These are phyloP conservation scores for Trifolium dubium DNA, from an alignment of 306 rosid genomes.

Conservation along the genomic window DNA sequence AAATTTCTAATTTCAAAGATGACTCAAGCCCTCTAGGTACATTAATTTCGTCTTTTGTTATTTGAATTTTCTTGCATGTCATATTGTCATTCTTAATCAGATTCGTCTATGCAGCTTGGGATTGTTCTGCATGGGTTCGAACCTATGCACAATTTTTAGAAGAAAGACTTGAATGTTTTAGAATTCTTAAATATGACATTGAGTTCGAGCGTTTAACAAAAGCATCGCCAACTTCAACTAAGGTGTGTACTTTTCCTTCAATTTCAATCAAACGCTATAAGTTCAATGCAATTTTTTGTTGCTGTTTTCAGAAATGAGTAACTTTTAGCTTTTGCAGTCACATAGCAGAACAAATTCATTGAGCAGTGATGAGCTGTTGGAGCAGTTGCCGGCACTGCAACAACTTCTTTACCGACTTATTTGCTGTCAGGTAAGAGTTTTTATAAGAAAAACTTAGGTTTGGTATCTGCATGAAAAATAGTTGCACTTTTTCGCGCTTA, in stretches of 20 bases:
- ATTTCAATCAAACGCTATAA: conserved; percentile 3
- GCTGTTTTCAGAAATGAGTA: conserved; percentile 30
- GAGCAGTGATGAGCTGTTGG: conserved; percentile 66
- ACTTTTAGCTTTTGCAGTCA: conserved; percentile 51
- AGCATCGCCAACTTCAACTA: conserved; percentile 50
- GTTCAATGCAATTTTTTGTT: background rate
- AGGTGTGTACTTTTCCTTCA: conserved; percentile 50
- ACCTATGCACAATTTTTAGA: conserved; percentile 82
- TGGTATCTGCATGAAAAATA: conserved; percentile 34
- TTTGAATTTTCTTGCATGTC: conserved; percentile 19
- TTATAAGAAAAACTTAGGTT: conserved; percentile 22
- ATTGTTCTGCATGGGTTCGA: conserved; percentile 93
- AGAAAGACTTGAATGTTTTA: conserved; percentile 82
- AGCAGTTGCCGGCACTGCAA: conserved; percentile 86
- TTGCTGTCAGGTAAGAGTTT: conserved; percentile 71
- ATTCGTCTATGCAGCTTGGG: conserved; percentile 81
- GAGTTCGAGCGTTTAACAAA: conserved; percentile 75
- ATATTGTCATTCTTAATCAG: conserved; percentile 33
- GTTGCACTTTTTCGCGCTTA: conserved; percentile 2
- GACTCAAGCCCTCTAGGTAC: conserved; percentile 88
- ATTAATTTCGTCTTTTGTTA: conserved; percentile 21
- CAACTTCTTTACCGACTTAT: conserved; percentile 82
- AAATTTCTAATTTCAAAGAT: conserved; percentile 86
- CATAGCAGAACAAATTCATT: conserved; percentile 66
- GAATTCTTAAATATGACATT: conserved; percentile 77